phyloP scores from a whole-genome alignment of 768 basidiomycete genomes.

The Vishniacozyma victoriae region DNA sequence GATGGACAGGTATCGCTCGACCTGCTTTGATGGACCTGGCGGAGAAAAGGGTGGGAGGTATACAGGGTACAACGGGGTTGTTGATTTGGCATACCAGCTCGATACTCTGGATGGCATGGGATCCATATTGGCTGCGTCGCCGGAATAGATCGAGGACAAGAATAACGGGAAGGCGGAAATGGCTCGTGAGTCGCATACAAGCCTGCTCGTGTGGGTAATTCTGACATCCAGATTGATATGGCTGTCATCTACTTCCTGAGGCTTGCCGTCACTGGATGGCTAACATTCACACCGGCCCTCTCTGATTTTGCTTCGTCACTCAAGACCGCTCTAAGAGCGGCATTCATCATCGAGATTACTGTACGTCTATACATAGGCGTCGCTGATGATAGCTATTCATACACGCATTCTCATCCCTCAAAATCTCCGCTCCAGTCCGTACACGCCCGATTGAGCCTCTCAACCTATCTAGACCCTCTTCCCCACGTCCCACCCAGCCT shows the following conservation, averaged over 20 bases:
- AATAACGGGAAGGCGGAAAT: conserved; percentile 21
- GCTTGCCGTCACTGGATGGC: background rate
- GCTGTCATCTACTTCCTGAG: conserved; percentile 12
- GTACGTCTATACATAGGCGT: background rate
- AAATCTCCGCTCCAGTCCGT: conserved; percentile 18
- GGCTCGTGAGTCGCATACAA: conserved; percentile 29
- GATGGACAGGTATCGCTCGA: background rate
- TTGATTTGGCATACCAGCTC: conserved; percentile 58
- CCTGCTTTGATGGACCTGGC: background rate
- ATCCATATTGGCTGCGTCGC: conserved; percentile 63
- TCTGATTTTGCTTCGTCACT: background rate
- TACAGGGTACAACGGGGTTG: background rate
- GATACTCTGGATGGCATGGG: conserved; percentile 75
- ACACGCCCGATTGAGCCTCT: conserved; percentile 25
- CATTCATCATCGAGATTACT: background rate
- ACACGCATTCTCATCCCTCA: conserved; percentile 11
- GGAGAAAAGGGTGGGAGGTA: background rate
- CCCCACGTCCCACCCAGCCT: conserved; percentile 3
- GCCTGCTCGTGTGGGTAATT: conserved; percentile 1
- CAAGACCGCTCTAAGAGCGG: background rate
- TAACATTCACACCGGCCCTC: background rate
- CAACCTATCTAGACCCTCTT: conserved; percentile 11
- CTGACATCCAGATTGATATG: conserved; percentile 27
- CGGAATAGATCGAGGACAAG: conserved; percentile 8
- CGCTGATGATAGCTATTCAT: conserved; percentile 16